These are phyloP conservation scores for Penicillium palitans DNA, from an alignment of 2,329 filamentous ascomycete genomes.

Conservation along the genomic window DNA sequence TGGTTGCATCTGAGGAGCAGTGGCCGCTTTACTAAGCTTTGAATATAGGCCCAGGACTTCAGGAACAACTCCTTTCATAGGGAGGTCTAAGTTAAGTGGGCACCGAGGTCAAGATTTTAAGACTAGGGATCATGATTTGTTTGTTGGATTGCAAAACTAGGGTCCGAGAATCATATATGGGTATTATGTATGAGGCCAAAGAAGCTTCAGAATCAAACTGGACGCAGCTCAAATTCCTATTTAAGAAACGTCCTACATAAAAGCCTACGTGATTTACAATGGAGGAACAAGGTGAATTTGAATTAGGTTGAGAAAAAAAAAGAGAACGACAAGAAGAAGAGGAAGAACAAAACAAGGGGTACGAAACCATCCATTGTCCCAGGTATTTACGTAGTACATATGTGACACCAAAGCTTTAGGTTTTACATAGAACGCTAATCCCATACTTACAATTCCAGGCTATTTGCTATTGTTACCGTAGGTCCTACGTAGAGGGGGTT, in stretches of 20 bases:
- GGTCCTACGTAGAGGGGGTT: not conserved
- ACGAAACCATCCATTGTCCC: not conserved
- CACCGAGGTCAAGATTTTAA: not conserved
- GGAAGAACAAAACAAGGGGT: not conserved
- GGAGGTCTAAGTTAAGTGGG: not conserved
- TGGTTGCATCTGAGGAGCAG: not conserved
- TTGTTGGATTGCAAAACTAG: not conserved
- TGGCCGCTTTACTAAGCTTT: not conserved
- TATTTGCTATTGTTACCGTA: not conserved
- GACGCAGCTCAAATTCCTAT: not conserved
- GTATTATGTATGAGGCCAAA: not conserved
- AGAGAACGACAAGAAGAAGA: too few species aligned
- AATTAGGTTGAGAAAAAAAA: not conserved
- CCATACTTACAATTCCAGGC: not conserved
- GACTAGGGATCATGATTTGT: not conserved
- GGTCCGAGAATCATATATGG: not conserved
- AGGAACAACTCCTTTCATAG: not conserved
- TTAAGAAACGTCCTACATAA: not conserved
- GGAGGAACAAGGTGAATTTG: not conserved
- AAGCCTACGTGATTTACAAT: not conserved
- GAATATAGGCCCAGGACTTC: not conserved
- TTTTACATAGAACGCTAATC: not conserved
- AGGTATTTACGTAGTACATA: not conserved
- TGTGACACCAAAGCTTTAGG: not conserved
- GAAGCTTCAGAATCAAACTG: not conserved